Percentiles rank a stretch among this genome's conserved stretches.
Evolutionary conservation across 2,329 filamentous ascomycete genomes (phyloP).

Genomic region (Polychaeton citri): DNA sequence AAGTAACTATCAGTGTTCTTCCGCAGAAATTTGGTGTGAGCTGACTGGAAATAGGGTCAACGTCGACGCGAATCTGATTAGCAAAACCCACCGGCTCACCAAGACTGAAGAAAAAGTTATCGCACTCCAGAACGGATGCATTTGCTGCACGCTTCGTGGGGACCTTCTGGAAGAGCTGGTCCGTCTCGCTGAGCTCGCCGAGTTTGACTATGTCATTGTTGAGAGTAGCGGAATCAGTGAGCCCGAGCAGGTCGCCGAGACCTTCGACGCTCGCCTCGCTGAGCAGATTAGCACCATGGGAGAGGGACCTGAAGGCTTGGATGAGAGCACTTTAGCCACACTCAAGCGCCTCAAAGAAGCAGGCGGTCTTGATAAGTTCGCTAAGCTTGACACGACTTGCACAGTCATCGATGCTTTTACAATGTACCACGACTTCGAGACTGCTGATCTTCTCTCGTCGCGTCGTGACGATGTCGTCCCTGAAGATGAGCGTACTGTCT

Average conservation of each 20-base stretch:
- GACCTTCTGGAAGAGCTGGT: slow-evolving; percentile 59
- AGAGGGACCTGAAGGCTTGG: slow-evolving; percentile 11
- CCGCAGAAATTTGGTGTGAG: not conserved
- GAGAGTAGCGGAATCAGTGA: slow-evolving; percentile 62
- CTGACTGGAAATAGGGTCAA: slow-evolving; percentile 11
- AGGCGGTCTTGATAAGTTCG: slow-evolving; percentile 53
- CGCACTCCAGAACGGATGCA: slow-evolving; percentile 42
- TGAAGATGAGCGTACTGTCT: slow-evolving; percentile 61
- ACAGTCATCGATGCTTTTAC: slow-evolving; percentile 64
- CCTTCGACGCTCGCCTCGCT: slow-evolving; percentile 46
- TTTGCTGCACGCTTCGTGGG: slow-evolving; percentile 61
- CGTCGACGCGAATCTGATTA: slow-evolving; percentile 19
- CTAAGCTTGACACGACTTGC: slow-evolving; percentile 55
- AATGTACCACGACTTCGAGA: slow-evolving; percentile 59
- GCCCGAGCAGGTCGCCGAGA: slow-evolving; percentile 62
- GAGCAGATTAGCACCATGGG: slow-evolving; percentile 20
- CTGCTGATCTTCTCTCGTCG: slow-evolving; percentile 51
- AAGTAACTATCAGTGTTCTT: slow-evolving; percentile 2
- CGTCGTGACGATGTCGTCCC: slow-evolving; percentile 49
- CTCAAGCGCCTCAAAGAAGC: slow-evolving; percentile 26
- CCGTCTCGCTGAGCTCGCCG: slow-evolving; percentile 45
- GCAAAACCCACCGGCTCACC: slow-evolving; percentile 17
- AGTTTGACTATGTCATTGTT: slow-evolving; percentile 59
- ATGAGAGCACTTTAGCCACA: slow-evolving; percentile 11
- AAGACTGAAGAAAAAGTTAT: slow-evolving; percentile 22